Base-by-base conservation (phyloP, 768 basidiomycete species). In the Galerina marginata region DNA sequence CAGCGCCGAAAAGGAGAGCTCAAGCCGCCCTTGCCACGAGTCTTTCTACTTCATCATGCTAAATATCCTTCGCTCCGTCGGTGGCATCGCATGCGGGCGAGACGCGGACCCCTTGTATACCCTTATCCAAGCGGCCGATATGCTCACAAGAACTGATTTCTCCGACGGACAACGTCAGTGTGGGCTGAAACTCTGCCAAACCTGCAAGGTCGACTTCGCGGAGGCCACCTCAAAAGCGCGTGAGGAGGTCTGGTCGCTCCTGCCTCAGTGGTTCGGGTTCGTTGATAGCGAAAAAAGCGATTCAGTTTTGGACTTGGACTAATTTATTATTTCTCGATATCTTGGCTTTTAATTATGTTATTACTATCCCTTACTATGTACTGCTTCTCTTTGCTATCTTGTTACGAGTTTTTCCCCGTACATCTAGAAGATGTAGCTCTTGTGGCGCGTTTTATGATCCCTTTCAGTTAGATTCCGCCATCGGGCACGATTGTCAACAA, bases 1-100 rank as follows among this genome's bases (percentile, higher is more conserved):
- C 71, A 68, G 66, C 48, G 40, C 69, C 23, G 68, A 78, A 14
- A 63, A 75, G 53, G 77, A 75, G 6, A 40, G 67, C 11, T 71
- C 75, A 1, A 75, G 77, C 55, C 58, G 75, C 36, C 65, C 72
- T 52, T 92, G 91, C 72, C 75, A 76, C 58, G 88, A 91, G 53
- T 88, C 89, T 12, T 90, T 89, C 73, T 89, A 91, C 73, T 90
- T 86, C 70, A 85, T 92, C 75, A 84, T 84, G 77, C 82, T 92
- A 58, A 91, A 92, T 71, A 75, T 88, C 33, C 74, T 91, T 43
- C 85, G 90, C 57, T 82, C 86, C 20, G 82, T 92, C 45, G 86
- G 88, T 0, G 91, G 91, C 0, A 86, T 92, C 58, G 83, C 89
- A 1, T 80, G 79, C 56, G 90, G 90, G 48, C 80, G 91, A 25